Evolutionary conservation across 345 rosid species (phyloP), one percentile per base, ranked within the genome.

Genomic region (Corchorus olitorius): DNA sequence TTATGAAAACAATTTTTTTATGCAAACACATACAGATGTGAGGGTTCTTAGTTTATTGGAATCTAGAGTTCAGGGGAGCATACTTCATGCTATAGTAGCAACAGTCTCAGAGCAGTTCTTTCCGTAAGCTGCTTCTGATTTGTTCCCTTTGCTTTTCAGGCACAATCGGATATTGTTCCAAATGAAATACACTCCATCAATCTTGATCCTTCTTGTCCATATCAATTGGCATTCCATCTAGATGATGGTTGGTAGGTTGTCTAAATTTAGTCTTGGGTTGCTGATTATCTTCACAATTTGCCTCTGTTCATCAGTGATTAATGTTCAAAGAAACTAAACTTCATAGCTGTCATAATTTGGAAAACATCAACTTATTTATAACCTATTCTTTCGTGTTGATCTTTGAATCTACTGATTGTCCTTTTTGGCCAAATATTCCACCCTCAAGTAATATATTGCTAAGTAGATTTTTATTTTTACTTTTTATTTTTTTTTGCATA

Each of bases 151-250:
- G 16, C 67, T 58, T 20, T 78, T 77, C 91, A 96, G 99, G 98
- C 90, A 45, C 99, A 96, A 81, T 92, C 98, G 50, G 88, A 86
- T 74, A 91, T 96, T 60, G 86, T 85, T 59, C 70, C 97, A 63
- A 93, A 86, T 81, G 94, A 94, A 84, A 89, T 92, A 79, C 97
- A 93, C 80, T 89, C 97, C 33, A 86, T 96, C 78, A 81, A 84
- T 85, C 87, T 96, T 69, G 85, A 96, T 83, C 94, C 94, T 65
- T 89, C 89, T 79, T 90, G 93, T 75, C 94, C 95, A 2, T 78
- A 89, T 82, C 98, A 91, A 81, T 72, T 96, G 78, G 97, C 94
- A 35, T 96, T 96, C 83, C 99, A 96, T 86, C 97, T 93, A 53
- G 92, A 92, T 69, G 93, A 91, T 85, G 98, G 98, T 73, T 96